A percentile compares a stretch with the other conserved stretches of the same genome.
These are phyloP conservation scores for Solanum peruvianum DNA, from an alignment of 257 asterid genomes.

Conservation along the genomic window DNA sequence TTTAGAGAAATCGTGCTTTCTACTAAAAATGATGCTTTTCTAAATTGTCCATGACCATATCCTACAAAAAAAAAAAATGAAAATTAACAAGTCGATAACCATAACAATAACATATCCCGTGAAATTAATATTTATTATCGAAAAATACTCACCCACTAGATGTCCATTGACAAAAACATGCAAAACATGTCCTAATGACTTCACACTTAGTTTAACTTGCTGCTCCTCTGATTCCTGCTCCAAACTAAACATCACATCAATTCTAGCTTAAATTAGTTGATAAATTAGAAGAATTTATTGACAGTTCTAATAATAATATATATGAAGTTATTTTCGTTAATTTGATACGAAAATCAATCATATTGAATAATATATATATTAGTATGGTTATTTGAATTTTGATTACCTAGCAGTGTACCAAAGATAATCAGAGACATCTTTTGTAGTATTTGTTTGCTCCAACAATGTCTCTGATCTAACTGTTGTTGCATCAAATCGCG, in stretches of 20 bases:
- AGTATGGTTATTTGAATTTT: neutral
- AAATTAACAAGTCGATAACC: neutral
- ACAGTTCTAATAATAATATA: too few relatives aligned
- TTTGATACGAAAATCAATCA: neutral
- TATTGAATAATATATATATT: neutral
- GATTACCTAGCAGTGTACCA: constrained; percentile 76
- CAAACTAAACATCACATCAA: constrained; percentile 19
- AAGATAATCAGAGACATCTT: constrained; percentile 72
- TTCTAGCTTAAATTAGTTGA: constrained; percentile 1
- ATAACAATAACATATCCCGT: neutral
- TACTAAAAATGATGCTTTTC: constrained; percentile 25
- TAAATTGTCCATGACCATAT: constrained; percentile 44
- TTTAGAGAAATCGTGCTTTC: constrained; percentile 15
- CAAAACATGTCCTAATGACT: constrained; percentile 58
- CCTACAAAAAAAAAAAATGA: constrained; percentile 16
- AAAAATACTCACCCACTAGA: constrained; percentile 32
- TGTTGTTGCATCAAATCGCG: constrained; percentile 25
- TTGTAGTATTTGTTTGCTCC: constrained; percentile 73
- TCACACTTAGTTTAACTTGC: constrained; percentile 24
- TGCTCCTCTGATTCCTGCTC: constrained; percentile 16
- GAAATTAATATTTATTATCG: neutral
- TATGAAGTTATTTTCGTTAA: neutral
- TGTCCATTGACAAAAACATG: constrained; percentile 53
- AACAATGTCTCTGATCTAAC: constrained; percentile 35
- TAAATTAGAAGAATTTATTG: neutral